These are phyloP conservation scores for Aspergillus caelatus DNA, from an alignment of 2,329 filamentous ascomycete genomes.

Conservation along the genomic window DNA sequence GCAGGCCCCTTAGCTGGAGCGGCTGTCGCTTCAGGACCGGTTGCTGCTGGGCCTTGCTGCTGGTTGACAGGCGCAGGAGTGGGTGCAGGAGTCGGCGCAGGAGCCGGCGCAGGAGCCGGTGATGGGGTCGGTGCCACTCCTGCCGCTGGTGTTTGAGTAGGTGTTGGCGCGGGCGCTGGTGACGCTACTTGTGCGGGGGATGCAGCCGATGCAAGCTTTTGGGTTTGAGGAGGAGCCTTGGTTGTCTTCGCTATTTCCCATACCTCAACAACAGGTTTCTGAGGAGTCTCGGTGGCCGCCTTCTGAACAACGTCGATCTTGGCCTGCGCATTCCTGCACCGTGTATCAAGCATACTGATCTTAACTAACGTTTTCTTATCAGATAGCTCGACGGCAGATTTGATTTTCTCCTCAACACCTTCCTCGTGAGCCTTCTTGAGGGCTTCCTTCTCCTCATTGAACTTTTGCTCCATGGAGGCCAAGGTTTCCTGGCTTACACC, in stretches of 20 bases:
- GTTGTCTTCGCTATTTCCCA: constrained; percentile 77
- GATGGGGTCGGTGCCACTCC: constrained; percentile 7
- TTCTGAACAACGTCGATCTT: constrained; percentile 79
- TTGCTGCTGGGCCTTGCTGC: constrained; percentile 17
- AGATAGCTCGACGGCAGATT: constrained; percentile 66
- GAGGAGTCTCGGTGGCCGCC: constrained; percentile 81
- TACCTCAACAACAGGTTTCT: constrained; percentile 81
- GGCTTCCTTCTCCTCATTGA: constrained; percentile 43
- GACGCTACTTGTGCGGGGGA: constrained; percentile 24
- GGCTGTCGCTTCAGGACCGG: constrained; percentile 5
- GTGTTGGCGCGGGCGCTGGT: constrained; percentile 24
- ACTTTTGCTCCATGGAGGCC: constrained; percentile 42
- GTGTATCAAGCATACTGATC: constrained; percentile 77
- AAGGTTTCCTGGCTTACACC: constrained; percentile 39
- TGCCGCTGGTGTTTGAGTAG: constrained; percentile 18
- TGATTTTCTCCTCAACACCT: constrained; percentile 61
- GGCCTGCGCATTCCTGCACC: constrained; percentile 63
- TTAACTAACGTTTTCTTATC: constrained; percentile 74
- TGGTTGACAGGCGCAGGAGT: constrained; percentile 11
- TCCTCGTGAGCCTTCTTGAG: constrained; percentile 55
- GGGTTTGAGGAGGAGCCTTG: constrained; percentile 52
- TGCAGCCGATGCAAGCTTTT: constrained; percentile 31
- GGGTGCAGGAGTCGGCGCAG: constrained; percentile 19
- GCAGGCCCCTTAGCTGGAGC: constrained; percentile 7
- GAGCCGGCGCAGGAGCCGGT: constrained; percentile 11